phyloP scores from a whole-genome alignment of 495 filamentous ascomycete genomes.

The Zalerion maritima region DNA sequence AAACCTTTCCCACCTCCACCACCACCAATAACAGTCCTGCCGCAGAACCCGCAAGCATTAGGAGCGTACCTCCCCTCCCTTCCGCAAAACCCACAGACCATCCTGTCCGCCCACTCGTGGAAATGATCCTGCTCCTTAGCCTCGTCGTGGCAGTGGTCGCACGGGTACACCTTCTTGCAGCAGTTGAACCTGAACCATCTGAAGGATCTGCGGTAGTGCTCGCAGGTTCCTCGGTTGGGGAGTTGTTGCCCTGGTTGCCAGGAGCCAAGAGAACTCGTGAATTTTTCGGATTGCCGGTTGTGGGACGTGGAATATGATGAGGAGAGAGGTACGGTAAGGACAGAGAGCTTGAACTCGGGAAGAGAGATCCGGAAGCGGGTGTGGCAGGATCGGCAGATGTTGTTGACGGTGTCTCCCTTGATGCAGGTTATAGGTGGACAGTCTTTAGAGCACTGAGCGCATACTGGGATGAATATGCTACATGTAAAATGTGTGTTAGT shows the following conservation, averaged over 20 bases:
- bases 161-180: constrained; percentile 49
- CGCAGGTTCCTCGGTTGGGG: constrained; percentile 57
- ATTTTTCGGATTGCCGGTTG: constrained; percentile 1
- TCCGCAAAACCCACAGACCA: constrained; percentile 78
- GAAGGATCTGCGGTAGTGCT: constrained; percentile 65
- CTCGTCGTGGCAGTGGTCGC: constrained; percentile 74
- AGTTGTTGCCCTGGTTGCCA: constrained; percentile 69
- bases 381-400: constrained; percentile 72
- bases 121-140: constrained; percentile 54
- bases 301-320: too few species aligned
- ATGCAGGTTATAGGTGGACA: constrained; percentile 56
- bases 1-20: constrained; percentile 47
- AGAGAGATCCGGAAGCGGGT: constrained; percentile 71
- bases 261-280: constrained; percentile 5
- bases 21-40: constrained; percentile 49
- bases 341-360: constrained; percentile 69
- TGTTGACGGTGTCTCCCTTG: constrained; percentile 59
- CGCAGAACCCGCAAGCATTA: constrained; percentile 69
- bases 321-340: constrained; percentile 43
- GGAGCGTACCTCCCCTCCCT: constrained; percentile 72
- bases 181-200: constrained; percentile 71
- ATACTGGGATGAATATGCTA: constrained; percentile 73
- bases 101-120: constrained; percentile 73
- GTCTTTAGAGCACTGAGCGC: constrained; percentile 60
- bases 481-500: constrained; percentile 4